These are phyloP conservation scores for Fusarium pseudoanthophilum DNA, from an alignment of 2,329 filamentous ascomycete species.

Conservation along the genomic window DNA sequence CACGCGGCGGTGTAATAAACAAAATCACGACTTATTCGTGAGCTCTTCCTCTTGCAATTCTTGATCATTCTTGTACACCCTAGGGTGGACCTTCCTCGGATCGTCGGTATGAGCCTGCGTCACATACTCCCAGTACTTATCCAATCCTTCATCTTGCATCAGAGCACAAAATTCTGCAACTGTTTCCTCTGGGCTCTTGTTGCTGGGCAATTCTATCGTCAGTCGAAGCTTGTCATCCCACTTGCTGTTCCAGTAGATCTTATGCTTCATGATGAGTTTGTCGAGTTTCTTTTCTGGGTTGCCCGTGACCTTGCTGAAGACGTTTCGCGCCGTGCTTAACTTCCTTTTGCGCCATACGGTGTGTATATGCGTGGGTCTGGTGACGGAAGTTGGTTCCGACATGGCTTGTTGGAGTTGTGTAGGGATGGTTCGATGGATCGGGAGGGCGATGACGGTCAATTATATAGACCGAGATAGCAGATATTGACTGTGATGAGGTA, in stretches of 20 bases:
- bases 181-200: neutral
- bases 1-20: rapidly evolving
- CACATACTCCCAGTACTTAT: neutral
- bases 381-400: neutral
- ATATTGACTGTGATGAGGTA: neutral
- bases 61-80: neutral
- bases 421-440: too few relatives aligned
- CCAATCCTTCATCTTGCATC: neutral
- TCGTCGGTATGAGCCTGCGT: neutral
- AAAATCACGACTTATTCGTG: neutral
- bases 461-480: neutral
- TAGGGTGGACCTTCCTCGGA: neutral
- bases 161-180: neutral
- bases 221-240: neutral
- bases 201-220: rapidly evolving
- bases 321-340: rapidly evolving
- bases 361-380: neutral
- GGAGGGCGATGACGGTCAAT: too few relatives aligned
- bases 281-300: rapidly evolving
- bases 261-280: rapidly evolving
- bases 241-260: rapidly evolving
- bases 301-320: rapidly evolving
- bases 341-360: neutral
- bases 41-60: neutral
- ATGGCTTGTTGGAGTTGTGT: neutral